phyloP scores from a whole-genome alignment of 2,329 filamentous ascomycete genomes.

The Thelonectria discophora region DNA sequence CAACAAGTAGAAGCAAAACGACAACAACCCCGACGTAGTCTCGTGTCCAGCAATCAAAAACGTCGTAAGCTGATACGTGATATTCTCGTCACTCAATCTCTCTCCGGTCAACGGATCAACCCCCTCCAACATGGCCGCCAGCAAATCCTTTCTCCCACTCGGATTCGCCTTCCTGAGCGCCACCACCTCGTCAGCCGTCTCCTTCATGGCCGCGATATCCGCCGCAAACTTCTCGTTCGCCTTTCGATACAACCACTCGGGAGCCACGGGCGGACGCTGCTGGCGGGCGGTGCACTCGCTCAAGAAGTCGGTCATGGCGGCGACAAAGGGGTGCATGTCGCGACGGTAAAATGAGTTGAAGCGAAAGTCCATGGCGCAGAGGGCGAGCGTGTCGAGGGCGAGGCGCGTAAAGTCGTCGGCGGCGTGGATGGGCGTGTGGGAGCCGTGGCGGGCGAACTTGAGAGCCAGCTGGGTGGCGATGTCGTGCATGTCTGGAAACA shows the following conservation, averaged over 20 bases:
- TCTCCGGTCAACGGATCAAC: slow-evolving; percentile 73
- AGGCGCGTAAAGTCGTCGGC: slow-evolving; percentile 77
- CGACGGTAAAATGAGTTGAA: slow-evolving; percentile 81
- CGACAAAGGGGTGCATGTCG: slow-evolving; percentile 74
- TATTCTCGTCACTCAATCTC: slow-evolving; percentile 68
- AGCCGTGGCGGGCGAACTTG: slow-evolving; percentile 74
- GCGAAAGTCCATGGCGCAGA: slow-evolving; percentile 75
- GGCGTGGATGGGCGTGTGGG: slow-evolving; percentile 63
- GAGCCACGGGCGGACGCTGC: slow-evolving; percentile 55
- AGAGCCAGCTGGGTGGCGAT: slow-evolving; percentile 71
- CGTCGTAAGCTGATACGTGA: slow-evolving; percentile 76
- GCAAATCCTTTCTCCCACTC: slow-evolving; percentile 68
- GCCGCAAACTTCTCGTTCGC: slow-evolving; percentile 60
- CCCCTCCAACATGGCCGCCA: slow-evolving; percentile 75
- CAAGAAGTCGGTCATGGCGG: slow-evolving; percentile 72
- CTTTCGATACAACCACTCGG: slow-evolving; percentile 58
- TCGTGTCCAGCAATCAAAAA: slow-evolving; percentile 78
- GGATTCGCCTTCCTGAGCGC: slow-evolving; percentile 64
- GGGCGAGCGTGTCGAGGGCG: slow-evolving; percentile 75
- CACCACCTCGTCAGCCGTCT: slow-evolving; percentile 68
- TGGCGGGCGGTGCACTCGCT: slow-evolving; percentile 62
- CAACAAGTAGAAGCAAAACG: slow-evolving; percentile 72
- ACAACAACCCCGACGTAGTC: slow-evolving; percentile 73
- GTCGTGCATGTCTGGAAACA: slow-evolving; percentile 77
- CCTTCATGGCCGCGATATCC: slow-evolving; percentile 64